phyloP scores from a whole-genome alignment of 306 rosid genomes.

The Begonia fuchsioides region DNA sequence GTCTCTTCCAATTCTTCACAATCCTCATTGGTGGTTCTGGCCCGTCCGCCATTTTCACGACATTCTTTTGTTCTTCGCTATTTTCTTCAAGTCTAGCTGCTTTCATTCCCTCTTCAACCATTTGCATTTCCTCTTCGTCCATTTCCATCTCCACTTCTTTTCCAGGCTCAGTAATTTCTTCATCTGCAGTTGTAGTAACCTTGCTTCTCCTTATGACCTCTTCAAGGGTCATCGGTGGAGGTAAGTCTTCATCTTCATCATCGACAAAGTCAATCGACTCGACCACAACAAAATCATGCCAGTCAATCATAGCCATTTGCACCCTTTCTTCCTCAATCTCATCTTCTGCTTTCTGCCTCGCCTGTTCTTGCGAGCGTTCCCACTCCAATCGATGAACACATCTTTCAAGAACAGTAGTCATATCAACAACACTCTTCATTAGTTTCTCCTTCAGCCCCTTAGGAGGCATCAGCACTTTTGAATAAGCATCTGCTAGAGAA shows the following conservation, averaged over 20 bases:
- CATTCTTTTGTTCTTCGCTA: constrained; percentile 44
- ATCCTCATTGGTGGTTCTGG: constrained; percentile 87
- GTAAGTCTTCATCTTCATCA: constrained; percentile 90
- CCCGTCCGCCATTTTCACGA: constrained; percentile 41
- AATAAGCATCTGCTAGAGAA: constrained; percentile 86
- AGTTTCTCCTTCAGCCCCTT: constrained; percentile 69
- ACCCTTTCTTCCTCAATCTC: constrained; percentile 88
- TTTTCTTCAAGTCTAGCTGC: constrained; percentile 55
- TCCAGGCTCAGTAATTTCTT: constrained; percentile 60
- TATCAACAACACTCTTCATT: constrained; percentile 61
- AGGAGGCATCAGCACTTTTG: constrained; percentile 89
- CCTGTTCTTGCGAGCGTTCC: constrained; percentile 94
- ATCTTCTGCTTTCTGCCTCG: constrained; percentile 86
- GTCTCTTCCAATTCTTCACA: constrained; percentile 98
- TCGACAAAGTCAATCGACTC: constrained; percentile 86
- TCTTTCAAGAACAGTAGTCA: constrained; percentile 84
- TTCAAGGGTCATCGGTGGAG: constrained; percentile 89
- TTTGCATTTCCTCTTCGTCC: constrained; percentile 92
- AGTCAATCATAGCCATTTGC: constrained; percentile 96
- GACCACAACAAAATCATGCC: constrained; percentile 99
- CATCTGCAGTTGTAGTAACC: constrained; percentile 40
- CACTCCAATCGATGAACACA: constrained; percentile 82
- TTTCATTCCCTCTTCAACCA: constrained; percentile 88
- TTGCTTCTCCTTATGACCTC: constrained; percentile 93
- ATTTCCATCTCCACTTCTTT: constrained; percentile 96